Conservation (phyloP, 495 filamentous ascomycete species). For the Neurospora sp. region DNA sequence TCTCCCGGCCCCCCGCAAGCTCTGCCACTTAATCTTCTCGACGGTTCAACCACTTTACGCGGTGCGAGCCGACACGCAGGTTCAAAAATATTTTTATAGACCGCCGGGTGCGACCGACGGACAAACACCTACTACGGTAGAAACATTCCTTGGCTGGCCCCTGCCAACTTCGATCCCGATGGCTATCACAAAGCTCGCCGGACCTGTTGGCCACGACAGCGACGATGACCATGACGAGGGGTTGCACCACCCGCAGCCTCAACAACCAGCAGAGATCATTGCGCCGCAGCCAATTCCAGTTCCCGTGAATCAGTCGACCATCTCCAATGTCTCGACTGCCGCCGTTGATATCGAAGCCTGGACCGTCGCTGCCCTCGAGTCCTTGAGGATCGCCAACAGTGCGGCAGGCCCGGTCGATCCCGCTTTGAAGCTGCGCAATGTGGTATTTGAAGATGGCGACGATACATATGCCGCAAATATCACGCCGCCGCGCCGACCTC, state of each 20-base stretch:
- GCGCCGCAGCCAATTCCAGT: not conserved
- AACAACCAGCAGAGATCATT: not conserved
- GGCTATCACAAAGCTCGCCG: conserved; percentile 2
- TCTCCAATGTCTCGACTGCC: conserved; percentile 23
- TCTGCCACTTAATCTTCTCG: not conserved
- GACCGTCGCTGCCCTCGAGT: conserved; percentile 38
- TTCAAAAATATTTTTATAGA: not conserved
- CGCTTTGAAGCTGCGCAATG: conserved; percentile 15
- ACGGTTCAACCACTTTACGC: not conserved
- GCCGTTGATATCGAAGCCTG: conserved; percentile 39
- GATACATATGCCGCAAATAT: conserved; percentile 9
- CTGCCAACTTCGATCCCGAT: not conserved
- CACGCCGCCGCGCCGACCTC: conserved; percentile 25
- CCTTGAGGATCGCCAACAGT: conserved; percentile 36
- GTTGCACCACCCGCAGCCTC: conserved; percentile 3
- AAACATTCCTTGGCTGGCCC: not conserved
- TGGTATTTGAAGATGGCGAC: conserved; percentile 2
- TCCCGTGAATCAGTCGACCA: conserved; percentile 16
- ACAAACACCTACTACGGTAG: not conserved
- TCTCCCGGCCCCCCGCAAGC: not conserved
- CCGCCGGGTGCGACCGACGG: not conserved
- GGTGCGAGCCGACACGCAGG: not conserved
- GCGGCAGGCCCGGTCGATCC: conserved; percentile 6
- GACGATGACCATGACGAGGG: conserved; percentile 7
- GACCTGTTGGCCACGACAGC: conserved; percentile 2